Percentiles rank a stretch among this genome's conserved stretches.
These are phyloP conservation scores for Talaromyces stipitatus DNA, from an alignment of 495 filamentous ascomycete genomes.

Conservation along the genomic window DNA sequence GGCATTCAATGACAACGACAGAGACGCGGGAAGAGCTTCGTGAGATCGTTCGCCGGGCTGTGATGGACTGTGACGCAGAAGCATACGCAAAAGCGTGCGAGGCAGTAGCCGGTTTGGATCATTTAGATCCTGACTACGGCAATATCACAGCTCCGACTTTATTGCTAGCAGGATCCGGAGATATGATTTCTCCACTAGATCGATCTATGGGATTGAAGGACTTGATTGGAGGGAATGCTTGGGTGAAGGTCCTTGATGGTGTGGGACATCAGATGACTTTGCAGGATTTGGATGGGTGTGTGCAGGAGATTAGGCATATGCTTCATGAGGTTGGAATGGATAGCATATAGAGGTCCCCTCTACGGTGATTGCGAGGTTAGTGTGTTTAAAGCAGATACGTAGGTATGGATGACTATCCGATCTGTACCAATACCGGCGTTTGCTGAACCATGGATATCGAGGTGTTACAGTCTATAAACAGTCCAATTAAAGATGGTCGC, in stretches of 20 bases:
- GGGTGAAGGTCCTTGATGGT: constrained; percentile 12
- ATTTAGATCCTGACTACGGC: constrained; percentile 1
- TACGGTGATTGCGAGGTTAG: no score
- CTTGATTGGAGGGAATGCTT: constrained; percentile 11
- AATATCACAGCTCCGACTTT: neutral
- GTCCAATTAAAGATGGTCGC: no score
- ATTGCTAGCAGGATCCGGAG: neutral
- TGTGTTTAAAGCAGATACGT: no score
- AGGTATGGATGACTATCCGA: no score
- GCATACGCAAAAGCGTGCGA: constrained; percentile 4
- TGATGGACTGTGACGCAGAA: neutral
- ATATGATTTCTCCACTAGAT: constrained; percentile 2
- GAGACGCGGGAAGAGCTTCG: neutral
- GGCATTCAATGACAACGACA: neutral
- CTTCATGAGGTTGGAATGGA: constrained; percentile 18
- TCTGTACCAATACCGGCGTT: no score
- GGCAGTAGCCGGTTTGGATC: neutral
- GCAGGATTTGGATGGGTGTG: constrained; percentile 14
- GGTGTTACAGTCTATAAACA: no score
- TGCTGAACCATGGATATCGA: no score
- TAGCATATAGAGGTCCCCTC: no score
- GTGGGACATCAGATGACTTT: constrained; percentile 19
- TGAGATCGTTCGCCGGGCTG: neutral
- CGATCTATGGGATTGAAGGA: constrained; percentile 10
- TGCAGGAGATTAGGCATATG: constrained; percentile 7